These are phyloP conservation scores for Colletotrichum tamarilloi DNA, from an alignment of 2,329 filamentous ascomycete species.

Conservation along the genomic window DNA sequence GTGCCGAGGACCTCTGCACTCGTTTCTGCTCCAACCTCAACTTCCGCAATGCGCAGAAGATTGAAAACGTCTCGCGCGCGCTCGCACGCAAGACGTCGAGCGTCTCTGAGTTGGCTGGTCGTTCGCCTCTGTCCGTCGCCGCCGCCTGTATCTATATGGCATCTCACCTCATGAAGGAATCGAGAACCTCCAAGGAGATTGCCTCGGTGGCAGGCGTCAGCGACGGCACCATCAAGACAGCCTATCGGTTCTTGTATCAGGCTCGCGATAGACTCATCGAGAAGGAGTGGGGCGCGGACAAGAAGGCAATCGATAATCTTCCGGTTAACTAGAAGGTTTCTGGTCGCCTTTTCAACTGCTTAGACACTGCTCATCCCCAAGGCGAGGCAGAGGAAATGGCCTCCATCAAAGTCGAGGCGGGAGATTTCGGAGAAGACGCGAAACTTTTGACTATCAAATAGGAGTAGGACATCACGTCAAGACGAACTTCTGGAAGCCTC, in stretches of 20 bases:
- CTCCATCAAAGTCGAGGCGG: neutral
- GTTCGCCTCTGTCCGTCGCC: slow-evolving; percentile 92
- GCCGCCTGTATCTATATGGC: slow-evolving; percentile 98
- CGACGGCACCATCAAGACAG: slow-evolving; percentile 95
- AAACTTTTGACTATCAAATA: neutral
- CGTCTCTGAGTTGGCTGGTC: slow-evolving; percentile 86
- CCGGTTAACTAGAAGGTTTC: slow-evolving; percentile 53
- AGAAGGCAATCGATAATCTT: slow-evolving; percentile 77
- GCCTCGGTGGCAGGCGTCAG: slow-evolving; percentile 87
- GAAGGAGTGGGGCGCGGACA: slow-evolving; percentile 78
- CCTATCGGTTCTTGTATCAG: slow-evolving; percentile 88
- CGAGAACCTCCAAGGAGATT: slow-evolving; percentile 87
- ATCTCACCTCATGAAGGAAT: slow-evolving; percentile 84
- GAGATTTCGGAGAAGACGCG: neutral
- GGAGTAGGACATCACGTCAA: neutral
- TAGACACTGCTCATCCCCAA: neutral
- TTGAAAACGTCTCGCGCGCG: slow-evolving; percentile 82
- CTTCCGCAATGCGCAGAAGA: slow-evolving; percentile 75
- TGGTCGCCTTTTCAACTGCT: neutral
- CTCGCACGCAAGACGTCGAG: slow-evolving; percentile 82
- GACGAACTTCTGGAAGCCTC: neutral
- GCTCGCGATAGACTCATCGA: slow-evolving; percentile 80
- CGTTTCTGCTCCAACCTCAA: slow-evolving; percentile 90
- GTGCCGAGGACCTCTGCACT: slow-evolving; percentile 84
- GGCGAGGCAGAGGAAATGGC: neutral